Conservation (phyloP, 768 basidiomycete species). For the Floccularia luteovirens region DNA sequence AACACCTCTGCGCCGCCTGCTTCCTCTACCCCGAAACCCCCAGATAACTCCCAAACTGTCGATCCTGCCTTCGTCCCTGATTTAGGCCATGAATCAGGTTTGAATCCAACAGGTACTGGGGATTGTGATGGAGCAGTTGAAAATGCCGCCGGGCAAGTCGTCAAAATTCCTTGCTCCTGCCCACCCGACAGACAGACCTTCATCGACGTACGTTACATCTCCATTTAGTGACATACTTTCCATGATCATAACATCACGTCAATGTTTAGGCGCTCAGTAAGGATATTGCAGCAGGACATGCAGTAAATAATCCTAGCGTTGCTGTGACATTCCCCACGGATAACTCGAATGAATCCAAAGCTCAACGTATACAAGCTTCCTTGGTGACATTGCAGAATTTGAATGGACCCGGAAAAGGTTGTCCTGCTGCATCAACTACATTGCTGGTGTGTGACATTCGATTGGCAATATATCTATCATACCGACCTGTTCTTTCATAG, state of each 20-base stretch:
- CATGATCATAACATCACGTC: neutral
- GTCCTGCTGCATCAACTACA: slow-evolving; percentile 57
- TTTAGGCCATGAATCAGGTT: slow-evolving; percentile 45
- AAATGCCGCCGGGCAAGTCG: slow-evolving; percentile 42
- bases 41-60: slow-evolving; percentile 26
- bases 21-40: slow-evolving; percentile 6
- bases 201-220: slow-evolving; percentile 28
- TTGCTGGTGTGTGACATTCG: slow-evolving; percentile 30
- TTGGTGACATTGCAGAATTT: slow-evolving; percentile 67
- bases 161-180: slow-evolving; percentile 63
- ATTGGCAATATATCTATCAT: neutral
- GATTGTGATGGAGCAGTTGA: slow-evolving; percentile 63
- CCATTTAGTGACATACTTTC: slow-evolving; percentile 1
- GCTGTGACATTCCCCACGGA: slow-evolving; percentile 58
- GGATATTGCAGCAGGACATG: slow-evolving; percentile 56
- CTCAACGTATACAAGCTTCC: slow-evolving; percentile 51
- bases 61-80: slow-evolving; percentile 48
- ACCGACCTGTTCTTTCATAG: slow-evolving; percentile 6
- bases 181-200: slow-evolving; percentile 49
- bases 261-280: slow-evolving; percentile 31
- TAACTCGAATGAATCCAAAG: slow-evolving; percentile 40
- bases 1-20: slow-evolving; percentile 11
- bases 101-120: slow-evolving; percentile 64
- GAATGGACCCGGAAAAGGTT: slow-evolving; percentile 59
- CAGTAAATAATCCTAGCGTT: slow-evolving; percentile 53